Percentiles rank a stretch among this genome's conserved stretches.
Evolutionary conservation across 257 asterid genomes (phyloP).

Genomic region (Solanum piurae): DNA sequence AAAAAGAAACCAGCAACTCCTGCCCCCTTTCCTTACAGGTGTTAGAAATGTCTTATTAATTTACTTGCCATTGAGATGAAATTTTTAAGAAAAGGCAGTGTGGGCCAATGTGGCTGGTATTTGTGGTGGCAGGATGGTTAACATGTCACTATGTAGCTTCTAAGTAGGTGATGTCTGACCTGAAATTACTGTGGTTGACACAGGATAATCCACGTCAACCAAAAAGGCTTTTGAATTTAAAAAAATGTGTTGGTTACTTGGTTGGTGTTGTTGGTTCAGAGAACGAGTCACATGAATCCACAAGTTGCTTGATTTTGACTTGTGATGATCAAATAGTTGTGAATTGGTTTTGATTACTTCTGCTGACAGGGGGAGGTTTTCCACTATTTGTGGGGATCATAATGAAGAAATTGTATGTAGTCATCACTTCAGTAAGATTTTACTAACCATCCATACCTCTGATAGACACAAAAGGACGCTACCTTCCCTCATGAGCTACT

Average conservation of each 20-base stretch:
- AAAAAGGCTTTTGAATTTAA: background rate
- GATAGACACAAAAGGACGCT: background rate
- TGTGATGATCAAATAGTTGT: background rate
- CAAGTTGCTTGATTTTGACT: background rate
- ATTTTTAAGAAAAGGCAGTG: background rate
- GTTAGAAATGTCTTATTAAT: background rate
- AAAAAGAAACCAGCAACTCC: background rate
- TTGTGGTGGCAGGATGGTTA: background rate
- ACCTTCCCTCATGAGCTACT: background rate
- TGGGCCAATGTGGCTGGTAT: background rate
- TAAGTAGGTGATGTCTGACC: background rate
- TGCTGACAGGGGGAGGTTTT: background rate
- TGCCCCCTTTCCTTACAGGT: background rate
- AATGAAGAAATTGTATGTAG: background rate
- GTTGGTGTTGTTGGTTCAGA: background rate
- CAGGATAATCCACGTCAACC: background rate
- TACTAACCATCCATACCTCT: background rate
- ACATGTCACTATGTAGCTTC: background rate
- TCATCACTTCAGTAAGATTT: background rate
- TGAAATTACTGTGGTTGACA: background rate
- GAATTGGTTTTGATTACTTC: background rate
- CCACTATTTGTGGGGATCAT: background rate
- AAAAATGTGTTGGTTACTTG: background rate
- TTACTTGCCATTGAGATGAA: background rate
- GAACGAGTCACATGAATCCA: background rate